Conservation (phyloP, 225 moss, liverwort and hornwort genomes). For the Antitrichia curtipendula region DNA sequence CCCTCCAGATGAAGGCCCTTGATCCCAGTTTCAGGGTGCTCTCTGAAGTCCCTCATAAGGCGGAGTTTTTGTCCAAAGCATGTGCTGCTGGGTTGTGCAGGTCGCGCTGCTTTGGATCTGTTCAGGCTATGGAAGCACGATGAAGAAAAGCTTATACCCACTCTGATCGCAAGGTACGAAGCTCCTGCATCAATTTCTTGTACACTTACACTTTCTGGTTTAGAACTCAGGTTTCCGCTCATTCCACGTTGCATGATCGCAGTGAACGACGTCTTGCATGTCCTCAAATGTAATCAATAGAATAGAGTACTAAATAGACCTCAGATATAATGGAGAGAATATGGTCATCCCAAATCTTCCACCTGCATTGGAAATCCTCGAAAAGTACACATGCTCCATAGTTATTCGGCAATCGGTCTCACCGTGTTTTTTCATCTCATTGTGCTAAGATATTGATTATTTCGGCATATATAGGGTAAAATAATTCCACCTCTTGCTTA, state of each 20-base stretch:
- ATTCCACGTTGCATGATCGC: not conserved
- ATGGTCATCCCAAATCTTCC: not conserved
- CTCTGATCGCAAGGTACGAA: not conserved
- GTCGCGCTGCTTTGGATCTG: too few species aligned
- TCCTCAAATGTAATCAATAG: not conserved
- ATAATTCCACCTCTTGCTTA: not conserved
- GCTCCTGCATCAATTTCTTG: not conserved
- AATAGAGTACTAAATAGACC: not conserved
- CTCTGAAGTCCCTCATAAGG: not conserved
- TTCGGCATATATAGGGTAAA: not conserved
- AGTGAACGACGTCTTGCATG: not conserved
- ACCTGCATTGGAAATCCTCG: not conserved
- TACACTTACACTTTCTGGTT: not conserved
- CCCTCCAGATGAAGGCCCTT: not conserved
- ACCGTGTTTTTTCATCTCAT: not conserved
- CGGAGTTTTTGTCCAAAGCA: too few species aligned
- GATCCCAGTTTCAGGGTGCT: not conserved
- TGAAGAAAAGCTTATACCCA: not conserved
- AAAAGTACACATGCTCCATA: not conserved
- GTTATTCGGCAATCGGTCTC: not conserved
- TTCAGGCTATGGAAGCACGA: not conserved
- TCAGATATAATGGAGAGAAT: not conserved
- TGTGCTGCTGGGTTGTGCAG: too few species aligned
- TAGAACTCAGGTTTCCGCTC: not conserved
- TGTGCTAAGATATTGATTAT: not conserved